Percentiles rank a stretch among this genome's conserved stretches.
phyloP scores from a whole-genome alignment of 2,329 filamentous ascomycete genomes.

The Colletotrichum tabaci region DNA sequence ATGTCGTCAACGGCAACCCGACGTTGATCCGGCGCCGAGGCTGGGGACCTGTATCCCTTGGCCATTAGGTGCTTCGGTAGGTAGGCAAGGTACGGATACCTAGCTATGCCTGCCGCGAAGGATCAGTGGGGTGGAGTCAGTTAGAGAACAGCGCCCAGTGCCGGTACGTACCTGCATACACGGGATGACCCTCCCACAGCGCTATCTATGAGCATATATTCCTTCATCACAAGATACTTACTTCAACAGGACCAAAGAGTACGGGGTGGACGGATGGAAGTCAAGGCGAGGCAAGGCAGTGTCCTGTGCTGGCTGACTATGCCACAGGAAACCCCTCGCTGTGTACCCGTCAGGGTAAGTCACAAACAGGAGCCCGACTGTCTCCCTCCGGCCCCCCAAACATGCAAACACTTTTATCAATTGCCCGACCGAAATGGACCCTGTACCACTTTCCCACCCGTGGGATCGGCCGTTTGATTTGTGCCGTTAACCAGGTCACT shows the following conservation, averaged over 20 bases:
- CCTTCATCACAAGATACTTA: not conserved
- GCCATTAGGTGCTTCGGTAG: too few relatives aligned
- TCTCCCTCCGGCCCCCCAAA: not conserved
- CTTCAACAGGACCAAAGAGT: too few relatives aligned
- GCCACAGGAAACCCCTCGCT: conserved; percentile 1
- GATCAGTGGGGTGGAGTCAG: not conserved
- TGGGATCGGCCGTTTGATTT: conserved; percentile 1
- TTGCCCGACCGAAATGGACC: not conserved
- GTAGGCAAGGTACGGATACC: too few relatives aligned
- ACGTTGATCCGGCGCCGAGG: conserved; percentile 41
- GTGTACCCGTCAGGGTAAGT: not conserved
- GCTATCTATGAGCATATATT: conserved; percentile 8
- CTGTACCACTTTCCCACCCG: not conserved
- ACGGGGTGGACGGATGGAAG: not conserved
- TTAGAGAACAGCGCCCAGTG: not conserved
- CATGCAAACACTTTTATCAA: not conserved
- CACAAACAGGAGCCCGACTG: not conserved
- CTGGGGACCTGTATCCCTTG: conserved; percentile 32
- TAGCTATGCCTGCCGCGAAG: too few relatives aligned
- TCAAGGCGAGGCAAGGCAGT: conserved; percentile 12
- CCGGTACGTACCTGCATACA: conserved; percentile 26
- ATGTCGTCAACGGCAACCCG: conserved; percentile 41
- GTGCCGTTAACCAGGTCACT: not conserved
- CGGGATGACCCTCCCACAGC: not conserved
- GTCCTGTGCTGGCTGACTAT: not conserved